Base-by-base conservation (phyloP, 2,329 filamentous ascomycete genomes). In the Penicillium sp. region DNA sequence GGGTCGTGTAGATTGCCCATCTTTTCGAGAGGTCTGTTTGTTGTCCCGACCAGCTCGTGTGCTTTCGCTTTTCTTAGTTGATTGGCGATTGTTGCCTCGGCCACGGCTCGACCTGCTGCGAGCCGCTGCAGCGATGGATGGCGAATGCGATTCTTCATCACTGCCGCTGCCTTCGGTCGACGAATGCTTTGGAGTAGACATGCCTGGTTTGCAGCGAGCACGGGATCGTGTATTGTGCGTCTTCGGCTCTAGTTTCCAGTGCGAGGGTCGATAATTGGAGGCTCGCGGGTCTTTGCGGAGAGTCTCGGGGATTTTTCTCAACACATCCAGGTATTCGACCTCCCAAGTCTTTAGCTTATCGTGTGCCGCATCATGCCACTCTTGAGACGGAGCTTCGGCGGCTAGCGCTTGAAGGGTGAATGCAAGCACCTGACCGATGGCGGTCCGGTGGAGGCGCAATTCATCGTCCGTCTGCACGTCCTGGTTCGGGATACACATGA, bases 181-280 rank as follows among this genome's bases (percentile, higher is more conserved):
- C 16, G 51, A 63, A 49, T 53, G n/a, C 45, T 56, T 50, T 14
- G 46, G 58, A 11, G 53, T 61, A 23, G 58, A 60, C 19, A 18
- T 7, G 18, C 14, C 55, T 49, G 42, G 56, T 53, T 59, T 10
- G 43, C 53, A 63, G 19, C 47, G 51, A 57, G 56, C 51, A n/a
- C 50, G 49, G 29, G 58, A 61, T 4, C 57, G 59, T 43, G 47
- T 63, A 16, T 63, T 63, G 40, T 65, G 49, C 41, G 14, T 42
- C 42, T 64, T 61, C 26, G 2, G 56, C 13, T 52, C 51, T 45
- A 8, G 44, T 58, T 65, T 62, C 60, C 38, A 60, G 34, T 59
- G 30, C 29, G 58, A 66, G n/a, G 61, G 65, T 23, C 56, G 60
- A 60, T 68, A 69, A 56, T 62, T 63, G 4, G 59, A 66, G 35